Evolutionary conservation across 179 eudicot species (phyloP), one percentile per base, ranked within the genome.

Genomic region (Dionaea muscipula): DNA sequence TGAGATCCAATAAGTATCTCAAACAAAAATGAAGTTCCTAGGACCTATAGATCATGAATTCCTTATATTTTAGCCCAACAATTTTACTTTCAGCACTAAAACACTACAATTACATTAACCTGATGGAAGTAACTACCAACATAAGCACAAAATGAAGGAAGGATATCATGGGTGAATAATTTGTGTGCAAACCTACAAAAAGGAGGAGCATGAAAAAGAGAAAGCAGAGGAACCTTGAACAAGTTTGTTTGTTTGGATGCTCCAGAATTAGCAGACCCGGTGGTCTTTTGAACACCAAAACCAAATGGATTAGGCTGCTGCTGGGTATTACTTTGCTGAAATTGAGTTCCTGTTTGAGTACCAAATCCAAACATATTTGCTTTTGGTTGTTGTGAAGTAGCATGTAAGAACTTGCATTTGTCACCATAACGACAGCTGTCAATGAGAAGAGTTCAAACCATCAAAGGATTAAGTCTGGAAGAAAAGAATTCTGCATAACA

Each of bases 391-490:
- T 81, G 90, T 52, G 59, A 76, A 22, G 75, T 68, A 31, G 24
- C 75, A 58, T 84, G 95, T 56, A 72, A 69, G 68, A 78, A 90
- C 62, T 67, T 86, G 67, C 97, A 90, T 47, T 68, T 76, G 47
- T 78, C 91, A 39, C 97, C 97, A 69, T 64, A 90, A 19, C 60
- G 84, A 66, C 97, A 90, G 63, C 97, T 90, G 79, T 47, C 61
- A 61, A 13, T 59, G 35, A 39, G 22, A 61, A 47, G 13, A 45
- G 44, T 61, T 18, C 25, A 2, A 27, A 46, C 3, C 6, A 35
- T 68, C 44, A 51, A 27, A 46, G 19, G 18, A 67, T 14, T 11
- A 23, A 16, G 47, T 20, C 31, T 36, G 49, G 2, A 28, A 3
- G 35, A 28, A 28, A 28, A 28, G 8, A 28, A 28, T 8, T 3